phyloP scores from a whole-genome alignment of 768 basidiomycete genomes.

The Suillus weaverae region DNA sequence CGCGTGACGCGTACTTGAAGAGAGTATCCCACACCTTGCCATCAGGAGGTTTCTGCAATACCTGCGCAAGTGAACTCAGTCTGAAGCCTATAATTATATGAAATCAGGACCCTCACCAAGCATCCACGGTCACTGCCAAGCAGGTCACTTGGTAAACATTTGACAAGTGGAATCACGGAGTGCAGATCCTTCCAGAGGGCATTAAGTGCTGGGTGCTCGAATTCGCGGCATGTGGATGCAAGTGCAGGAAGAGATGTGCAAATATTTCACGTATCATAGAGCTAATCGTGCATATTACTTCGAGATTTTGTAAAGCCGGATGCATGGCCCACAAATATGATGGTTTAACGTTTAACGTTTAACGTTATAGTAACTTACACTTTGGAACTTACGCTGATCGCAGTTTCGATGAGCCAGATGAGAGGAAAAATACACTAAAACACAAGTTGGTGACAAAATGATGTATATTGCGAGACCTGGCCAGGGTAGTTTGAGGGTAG shows the following conservation, averaged over 20 bases:
- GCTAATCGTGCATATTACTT: background rate
- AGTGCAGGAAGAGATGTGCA: background rate
- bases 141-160: background rate
- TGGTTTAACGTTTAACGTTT: too few relatives aligned
- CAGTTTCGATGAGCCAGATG: too few relatives aligned
- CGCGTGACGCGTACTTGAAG: conserved; percentile 16
- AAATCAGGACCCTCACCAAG: background rate
- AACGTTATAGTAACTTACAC: too few relatives aligned
- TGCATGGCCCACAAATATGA: background rate
- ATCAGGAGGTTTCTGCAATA: background rate
- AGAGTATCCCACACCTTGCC: conserved; percentile 20
- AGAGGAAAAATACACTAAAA: too few relatives aligned
- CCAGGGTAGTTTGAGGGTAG: too few relatives aligned
- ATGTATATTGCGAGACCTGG: too few relatives aligned
- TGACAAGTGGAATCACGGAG: conserved; percentile 21
- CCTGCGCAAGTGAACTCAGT: background rate
- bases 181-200: conserved; percentile 26
- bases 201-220: conserved; percentile 22
- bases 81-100: background rate
- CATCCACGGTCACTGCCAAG: background rate
- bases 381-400: too few relatives aligned
- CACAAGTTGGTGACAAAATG: too few relatives aligned
- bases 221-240: background rate
- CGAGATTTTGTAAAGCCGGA: background rate
- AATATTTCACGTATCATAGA: background rate